Percentiles rank a stretch among this genome's conserved stretches.
These are phyloP conservation scores for Aspergillus hiratsukae DNA, from an alignment of 2,329 filamentous ascomycete genomes.

Conservation along the genomic window DNA sequence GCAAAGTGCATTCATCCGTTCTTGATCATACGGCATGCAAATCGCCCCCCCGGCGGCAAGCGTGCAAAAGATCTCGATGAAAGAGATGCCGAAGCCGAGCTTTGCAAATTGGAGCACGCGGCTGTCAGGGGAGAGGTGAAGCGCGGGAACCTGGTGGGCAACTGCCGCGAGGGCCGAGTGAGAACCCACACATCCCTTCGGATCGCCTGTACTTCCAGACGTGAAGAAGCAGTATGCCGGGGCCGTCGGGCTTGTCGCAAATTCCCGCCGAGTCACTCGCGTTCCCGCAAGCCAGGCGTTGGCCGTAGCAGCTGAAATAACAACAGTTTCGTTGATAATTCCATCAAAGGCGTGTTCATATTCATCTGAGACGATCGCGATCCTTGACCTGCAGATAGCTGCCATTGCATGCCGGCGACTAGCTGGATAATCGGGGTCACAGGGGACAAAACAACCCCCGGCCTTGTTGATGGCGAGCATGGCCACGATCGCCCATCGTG, in stretches of 20 bases:
- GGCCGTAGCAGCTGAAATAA: too few species aligned
- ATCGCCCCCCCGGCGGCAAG: slow-evolving; percentile 33
- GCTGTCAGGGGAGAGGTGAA: background rate
- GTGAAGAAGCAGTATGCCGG: slow-evolving; percentile 39
- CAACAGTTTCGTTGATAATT: too few species aligned
- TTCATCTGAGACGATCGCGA: too few species aligned
- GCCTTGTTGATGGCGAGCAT: slow-evolving; percentile 10
- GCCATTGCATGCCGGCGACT: too few species aligned
- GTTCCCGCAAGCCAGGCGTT: too few species aligned
- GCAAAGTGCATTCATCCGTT: slow-evolving; percentile 37
- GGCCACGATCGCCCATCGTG: slow-evolving; percentile 4
- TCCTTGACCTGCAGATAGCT: too few species aligned
- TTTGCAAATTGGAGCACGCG: background rate
- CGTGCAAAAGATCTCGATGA: background rate
- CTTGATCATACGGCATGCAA: slow-evolving; percentile 39
- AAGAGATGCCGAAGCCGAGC: background rate
- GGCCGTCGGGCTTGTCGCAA: too few species aligned
- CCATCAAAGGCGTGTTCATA: too few species aligned
- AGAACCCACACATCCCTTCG: slow-evolving; percentile 37
- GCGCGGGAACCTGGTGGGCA: background rate
- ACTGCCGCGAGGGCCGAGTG: slow-evolving; percentile 31
- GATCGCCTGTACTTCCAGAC: slow-evolving; percentile 42
- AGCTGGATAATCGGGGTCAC: background rate
- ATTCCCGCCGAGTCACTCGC: too few species aligned
- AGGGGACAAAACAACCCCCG: slow-evolving; percentile 2